These are phyloP conservation scores for Coemansia sp. DNA, from an alignment of 192 early-diverging fungal species.

Conservation along the genomic window DNA sequence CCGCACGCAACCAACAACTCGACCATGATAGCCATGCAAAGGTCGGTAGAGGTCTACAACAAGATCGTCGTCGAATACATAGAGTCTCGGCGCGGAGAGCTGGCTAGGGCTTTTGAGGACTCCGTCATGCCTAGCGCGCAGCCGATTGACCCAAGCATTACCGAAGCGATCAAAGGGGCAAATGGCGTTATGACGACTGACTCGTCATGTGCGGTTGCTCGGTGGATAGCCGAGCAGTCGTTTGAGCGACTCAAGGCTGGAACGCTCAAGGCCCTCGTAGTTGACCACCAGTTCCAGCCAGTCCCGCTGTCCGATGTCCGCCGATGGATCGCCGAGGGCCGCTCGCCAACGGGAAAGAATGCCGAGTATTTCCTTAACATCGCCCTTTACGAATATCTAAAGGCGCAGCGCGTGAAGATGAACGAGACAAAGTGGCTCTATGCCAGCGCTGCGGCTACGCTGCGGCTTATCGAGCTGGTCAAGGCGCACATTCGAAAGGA, in stretches of 20 bases:
- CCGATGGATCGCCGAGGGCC: conserved; percentile 44
- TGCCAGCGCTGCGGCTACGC: conserved; percentile 41
- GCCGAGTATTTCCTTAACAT: conserved; percentile 34
- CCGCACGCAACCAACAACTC: conserved; percentile 32
- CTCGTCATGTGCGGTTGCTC: conserved; percentile 15
- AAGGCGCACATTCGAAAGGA: not conserved
- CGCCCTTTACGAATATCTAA: conserved; percentile 37
- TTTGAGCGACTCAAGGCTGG: conserved; percentile 20
- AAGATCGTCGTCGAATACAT: conserved; percentile 19
- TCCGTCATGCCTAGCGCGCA: not conserved
- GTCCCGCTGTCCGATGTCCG: conserved; percentile 32
- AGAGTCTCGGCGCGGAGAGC: not conserved
- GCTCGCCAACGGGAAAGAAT: conserved; percentile 30
- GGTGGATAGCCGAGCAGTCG: conserved; percentile 35
- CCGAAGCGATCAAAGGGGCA: not conserved
- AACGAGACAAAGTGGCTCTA: conserved; percentile 42
- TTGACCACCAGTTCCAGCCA: conserved; percentile 30
- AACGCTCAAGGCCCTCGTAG: conserved; percentile 24
- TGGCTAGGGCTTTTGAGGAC: not conserved
- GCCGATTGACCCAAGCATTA: not conserved
- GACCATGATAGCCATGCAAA: conserved; percentile 42
- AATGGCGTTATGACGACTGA: conserved; percentile 11
- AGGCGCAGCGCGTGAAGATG: conserved; percentile 33
- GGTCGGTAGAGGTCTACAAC: conserved; percentile 44
- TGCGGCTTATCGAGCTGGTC: conserved; percentile 25